Evolutionary conservation across 192 early-diverging fungal species (phyloP).

Genomic region (Linnemannia schmuckeri): DNA sequence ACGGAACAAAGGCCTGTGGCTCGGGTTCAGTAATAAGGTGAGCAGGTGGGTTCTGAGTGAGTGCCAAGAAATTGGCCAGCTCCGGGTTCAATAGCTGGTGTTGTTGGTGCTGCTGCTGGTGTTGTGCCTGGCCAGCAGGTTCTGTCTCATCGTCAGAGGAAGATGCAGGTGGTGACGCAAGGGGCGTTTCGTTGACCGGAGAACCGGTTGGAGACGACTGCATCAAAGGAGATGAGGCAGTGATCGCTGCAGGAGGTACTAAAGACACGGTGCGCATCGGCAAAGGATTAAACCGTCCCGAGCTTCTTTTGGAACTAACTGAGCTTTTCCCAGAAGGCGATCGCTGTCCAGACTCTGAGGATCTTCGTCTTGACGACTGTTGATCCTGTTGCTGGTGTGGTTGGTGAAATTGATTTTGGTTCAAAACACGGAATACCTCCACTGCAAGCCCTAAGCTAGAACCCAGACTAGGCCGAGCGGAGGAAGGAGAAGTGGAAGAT

Average conservation of each 20-base stretch:
- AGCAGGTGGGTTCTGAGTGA: neutral
- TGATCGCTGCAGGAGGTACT: neutral
- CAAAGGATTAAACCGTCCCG: neutral
- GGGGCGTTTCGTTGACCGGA: neutral
- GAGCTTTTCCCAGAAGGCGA: neutral
- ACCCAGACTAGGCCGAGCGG: neutral
- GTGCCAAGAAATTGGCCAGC: slow-evolving; percentile 9
- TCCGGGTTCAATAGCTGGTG: neutral
- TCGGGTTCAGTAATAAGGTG: slow-evolving; percentile 8
- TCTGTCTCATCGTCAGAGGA: neutral
- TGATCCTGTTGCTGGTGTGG: neutral
- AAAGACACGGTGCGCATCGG: neutral
- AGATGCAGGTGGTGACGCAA: neutral
- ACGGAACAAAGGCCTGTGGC: slow-evolving; percentile 12
- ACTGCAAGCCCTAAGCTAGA: neutral
- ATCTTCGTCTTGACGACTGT: neutral
- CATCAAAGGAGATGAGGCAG: neutral
- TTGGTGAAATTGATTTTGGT: neutral
- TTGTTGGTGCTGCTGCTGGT: neutral
- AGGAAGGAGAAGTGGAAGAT: neutral
- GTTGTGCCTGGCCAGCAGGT: neutral
- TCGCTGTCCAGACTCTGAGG: neutral
- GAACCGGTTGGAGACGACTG: neutral
- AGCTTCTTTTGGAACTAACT: neutral
- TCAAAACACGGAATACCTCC: neutral